Evolutionary conservation across 371 early-diverging fungal species (phyloP), one percentile per base, ranked within the genome.

Genomic region (Mucor velutinosus): DNA sequence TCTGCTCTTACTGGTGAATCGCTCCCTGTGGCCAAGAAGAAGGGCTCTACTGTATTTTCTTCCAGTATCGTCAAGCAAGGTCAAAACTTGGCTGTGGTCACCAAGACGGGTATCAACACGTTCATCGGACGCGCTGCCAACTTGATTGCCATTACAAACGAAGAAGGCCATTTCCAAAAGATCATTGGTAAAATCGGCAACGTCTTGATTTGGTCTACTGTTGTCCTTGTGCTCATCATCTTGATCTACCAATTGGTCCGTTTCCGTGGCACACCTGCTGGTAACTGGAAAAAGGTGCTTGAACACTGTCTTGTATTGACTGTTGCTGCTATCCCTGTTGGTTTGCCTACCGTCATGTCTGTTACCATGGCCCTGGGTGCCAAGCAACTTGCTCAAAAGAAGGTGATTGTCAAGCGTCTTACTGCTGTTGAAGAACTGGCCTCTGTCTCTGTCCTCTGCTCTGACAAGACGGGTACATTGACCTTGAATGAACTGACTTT

Each of bases 301-400:
- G 79, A 86, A 62, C 79, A 89, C 59, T 93, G 92, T 58, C 83
- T 72, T 33, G 73, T 72, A 0, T 65, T 72, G 32, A 72, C 73
- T 30, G 68, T 72, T 25, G 72, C 72, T 57, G 72, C 72, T 67
- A 97, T 98, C 67, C 98, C 98, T 29, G 95, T 97, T 62, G 96
- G 95, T 76, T 85, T 96, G 39, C 97, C 95, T 17, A 94, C 98
- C 2, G 96, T 97, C 60, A 89, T 97, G 86, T 91, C 95, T 29
- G 96, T 95, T 49, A 97, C 97, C 53, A 95, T 97, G 93, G 97
- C 97, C 1, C 89, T 96, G 30, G 97, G 97, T 60, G 94, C 97
- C 39, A 86, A 90, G 62, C 87, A 93, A 72, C 86, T 98, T 64
- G 95, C 98, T 17, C 81, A 84, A n/a, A 93, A 95, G 81, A 72